Evolutionary conservation across 768 basidiomycete genomes (phyloP), one percentile per base, ranked within the genome.

Genomic region (Russula brevipes): DNA sequence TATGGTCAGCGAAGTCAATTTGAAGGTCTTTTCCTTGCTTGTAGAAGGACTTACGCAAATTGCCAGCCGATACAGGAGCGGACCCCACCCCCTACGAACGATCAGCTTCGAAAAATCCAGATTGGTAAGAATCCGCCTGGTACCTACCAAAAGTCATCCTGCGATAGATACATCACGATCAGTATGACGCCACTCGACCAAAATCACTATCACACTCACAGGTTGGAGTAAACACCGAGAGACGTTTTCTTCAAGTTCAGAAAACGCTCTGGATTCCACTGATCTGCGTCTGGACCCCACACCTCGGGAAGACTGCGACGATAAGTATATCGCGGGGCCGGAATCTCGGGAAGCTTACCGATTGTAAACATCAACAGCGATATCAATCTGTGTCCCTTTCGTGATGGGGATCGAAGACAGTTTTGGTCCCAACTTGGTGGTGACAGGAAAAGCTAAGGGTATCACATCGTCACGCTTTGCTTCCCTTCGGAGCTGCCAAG

Each of bases 391-490:
- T 17, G 47, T 55, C 33, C 60, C 60, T 49, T 57, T 51, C 54
- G 9, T 51, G 5, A 62, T 33, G 2, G 47, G 61, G 46, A 62
- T 62, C 4, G 38, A 45, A 12, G 49, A 19, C 36, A 62, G 39
- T 30, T 50, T 10, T 47, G 57, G 8, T 5, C 55, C 55, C 4
- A 39, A 52, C 33, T 62, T 57, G 2, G 35, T 36, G 8, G 42
- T 45, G 17, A 57, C 46, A 7, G 61, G 61, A 14, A 50, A 50
- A 1, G 66, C 54, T 16, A 71, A 63, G 10, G 68, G 70, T 10
- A 69, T 54, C 2, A 69, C 63, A 19, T 69, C 66, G 50, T 70
- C 69, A 10, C 57, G 64, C 6, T 31, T 33, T 1, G 70, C 64
- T 45, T 60, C 47, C 11, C 66, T 66, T 4, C 44, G 0, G 1